Base-by-base conservation (phyloP, 768 basidiomycete species). In the Phlegmacium glaucopus region DNA sequence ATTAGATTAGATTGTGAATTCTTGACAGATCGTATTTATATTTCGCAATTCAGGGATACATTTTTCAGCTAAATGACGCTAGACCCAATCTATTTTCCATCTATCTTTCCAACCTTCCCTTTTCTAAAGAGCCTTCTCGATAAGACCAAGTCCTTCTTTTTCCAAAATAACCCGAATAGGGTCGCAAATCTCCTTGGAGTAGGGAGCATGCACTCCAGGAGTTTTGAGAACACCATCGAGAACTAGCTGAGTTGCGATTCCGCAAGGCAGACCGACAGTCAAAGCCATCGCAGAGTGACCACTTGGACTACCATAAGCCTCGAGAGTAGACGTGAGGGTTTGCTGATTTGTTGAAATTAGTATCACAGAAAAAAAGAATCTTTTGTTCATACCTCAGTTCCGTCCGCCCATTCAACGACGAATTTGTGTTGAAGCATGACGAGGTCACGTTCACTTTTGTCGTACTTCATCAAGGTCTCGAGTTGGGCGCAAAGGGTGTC, bases 381-480 rank as follows among this genome's bases (percentile, higher is more conserved):
- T 78, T 72, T 40, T 69, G 77, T 11, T 11, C 32, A 34, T 34
- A 34, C 32, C 32, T 34, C 32, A n/a, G 32, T 34, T 39, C 95
- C 94, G 60, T 97, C 91, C 28, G 79, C 75, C 80, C 87, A 89
- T 63, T 94, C 85, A 30, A 98, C 85, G 57, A 91, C 71, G 63
- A 99, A 98, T 74, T 94, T 95, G 80, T 99, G 95, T 71, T 97
- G 95, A 45, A 99, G 82, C 85, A 98, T 91, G 50, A 99, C 90
- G 51, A 98, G 80, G 67, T 99, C 95, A 9, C 91, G 85, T 69
- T 98, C 94, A 53, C 90, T 91, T 39, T 75, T 69, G 53, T 85
- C 88, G 70, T 95, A 97, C 67, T 84, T 80, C 90, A 97, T 96
- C 64, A 95, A 78, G 50, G 75, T 80, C 75, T 99, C 94, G 41